These are phyloP conservation scores for Zygoascus meyerae DNA, from an alignment of 1,139 yeast species.

Conservation along the genomic window DNA sequence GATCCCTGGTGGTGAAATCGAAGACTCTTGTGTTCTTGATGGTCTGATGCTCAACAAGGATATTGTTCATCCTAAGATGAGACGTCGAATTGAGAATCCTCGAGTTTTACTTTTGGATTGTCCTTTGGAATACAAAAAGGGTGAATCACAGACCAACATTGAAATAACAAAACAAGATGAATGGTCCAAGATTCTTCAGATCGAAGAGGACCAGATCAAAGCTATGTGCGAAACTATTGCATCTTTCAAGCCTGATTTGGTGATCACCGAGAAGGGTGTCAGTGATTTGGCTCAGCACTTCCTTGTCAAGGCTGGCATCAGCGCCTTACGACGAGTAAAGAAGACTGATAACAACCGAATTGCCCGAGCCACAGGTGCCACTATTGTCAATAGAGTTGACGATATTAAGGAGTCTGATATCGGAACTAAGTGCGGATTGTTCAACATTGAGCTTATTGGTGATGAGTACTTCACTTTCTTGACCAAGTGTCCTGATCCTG, in stretches of 20 bases:
- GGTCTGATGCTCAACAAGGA: constrained; percentile 95
- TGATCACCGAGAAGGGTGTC: constrained; percentile 97
- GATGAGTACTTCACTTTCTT: constrained; percentile 93
- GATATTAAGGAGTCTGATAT: constrained; percentile 87
- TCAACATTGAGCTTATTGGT: constrained; percentile 91
- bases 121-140: constrained; percentile 97
- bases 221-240: constrained; percentile 79
- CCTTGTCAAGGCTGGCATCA: constrained; percentile 85
- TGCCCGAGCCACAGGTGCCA: constrained; percentile 96
- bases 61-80: constrained; percentile 97
- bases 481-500: constrained; percentile 75
- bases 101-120: constrained; percentile 85
- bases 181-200: constrained; percentile 92
- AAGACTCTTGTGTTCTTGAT: constrained; percentile 78
- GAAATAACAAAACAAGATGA: constrained; percentile 96
- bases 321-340: constrained; percentile 90
- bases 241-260: constrained; percentile 85
- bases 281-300: constrained; percentile 97
- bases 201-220: constrained; percentile 96
- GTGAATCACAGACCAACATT: constrained; percentile 96
- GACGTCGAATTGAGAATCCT: constrained; percentile 81
- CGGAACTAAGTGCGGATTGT: constrained; percentile 84
- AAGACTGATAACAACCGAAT: constrained; percentile 96
- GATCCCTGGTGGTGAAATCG: constrained; percentile 95
- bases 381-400: constrained; percentile 91